Conservation (phyloP, 2,329 filamentous ascomycete genomes). For the Hyphodiscus sp. region DNA sequence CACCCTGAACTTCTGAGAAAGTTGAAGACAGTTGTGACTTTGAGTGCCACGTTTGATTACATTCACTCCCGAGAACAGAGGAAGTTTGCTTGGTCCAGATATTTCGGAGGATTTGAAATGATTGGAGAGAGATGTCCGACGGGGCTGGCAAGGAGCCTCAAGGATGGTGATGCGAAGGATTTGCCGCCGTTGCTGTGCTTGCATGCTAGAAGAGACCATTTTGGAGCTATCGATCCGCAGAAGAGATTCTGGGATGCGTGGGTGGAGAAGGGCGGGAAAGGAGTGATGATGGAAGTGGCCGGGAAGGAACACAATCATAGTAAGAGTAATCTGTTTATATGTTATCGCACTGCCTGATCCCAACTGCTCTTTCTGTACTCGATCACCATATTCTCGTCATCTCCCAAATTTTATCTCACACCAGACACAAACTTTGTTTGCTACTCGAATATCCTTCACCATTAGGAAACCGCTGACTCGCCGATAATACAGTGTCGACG, state of each 20-base stretch:
- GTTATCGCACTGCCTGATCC: too few relatives aligned
- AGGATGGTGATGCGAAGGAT: background rate
- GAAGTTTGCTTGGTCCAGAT: background rate
- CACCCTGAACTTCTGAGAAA: background rate
- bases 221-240: background rate
- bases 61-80: conserved; percentile 1
- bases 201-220: conserved; percentile 1
- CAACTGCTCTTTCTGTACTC: too few relatives aligned
- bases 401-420: too few relatives aligned
- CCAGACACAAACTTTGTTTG: too few relatives aligned
- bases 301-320: background rate
- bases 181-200: background rate
- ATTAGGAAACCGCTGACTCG: too few relatives aligned
- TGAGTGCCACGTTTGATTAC: conserved; percentile 2
- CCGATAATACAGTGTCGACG: background rate
- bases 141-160: background rate
- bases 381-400: too few relatives aligned
- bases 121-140: background rate
- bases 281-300: background rate
- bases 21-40: background rate
- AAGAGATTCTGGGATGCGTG: background rate
- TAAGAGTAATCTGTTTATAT: too few relatives aligned
- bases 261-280: background rate
- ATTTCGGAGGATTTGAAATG: background rate
- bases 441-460: too few relatives aligned